These are phyloP conservation scores for Phalaenopsis hybrid DNA, from an alignment of 116 monocot genomes.

Conservation along the genomic window DNA sequence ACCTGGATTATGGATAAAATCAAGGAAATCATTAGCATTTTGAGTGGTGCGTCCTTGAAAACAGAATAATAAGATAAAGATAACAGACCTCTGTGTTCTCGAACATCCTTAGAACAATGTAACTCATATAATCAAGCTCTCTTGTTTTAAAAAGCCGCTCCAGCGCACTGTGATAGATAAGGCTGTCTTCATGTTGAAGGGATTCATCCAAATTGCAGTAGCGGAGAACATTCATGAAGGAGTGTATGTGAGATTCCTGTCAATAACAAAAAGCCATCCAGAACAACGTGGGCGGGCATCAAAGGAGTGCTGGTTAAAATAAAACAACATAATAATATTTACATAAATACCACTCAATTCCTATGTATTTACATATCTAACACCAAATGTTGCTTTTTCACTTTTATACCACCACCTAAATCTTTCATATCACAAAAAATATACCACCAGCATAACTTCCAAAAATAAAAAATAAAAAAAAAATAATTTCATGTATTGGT, in stretches of 20 bases:
- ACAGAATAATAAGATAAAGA: not conserved
- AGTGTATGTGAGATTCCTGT: slow-evolving; percentile 99
- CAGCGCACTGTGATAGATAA: slow-evolving; percentile 59
- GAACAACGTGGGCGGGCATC: not conserved
- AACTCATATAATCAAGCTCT: slow-evolving; percentile 99
- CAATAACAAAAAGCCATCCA: slow-evolving; percentile 2
- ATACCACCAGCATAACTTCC: too few species aligned
- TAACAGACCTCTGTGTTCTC: slow-evolving; percentile 86
- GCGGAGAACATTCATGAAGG: slow-evolving; percentile 94
- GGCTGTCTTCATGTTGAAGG: slow-evolving; percentile 82
- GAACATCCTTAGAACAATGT: slow-evolving; percentile 94
- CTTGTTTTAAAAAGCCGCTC: slow-evolving; percentile 68
- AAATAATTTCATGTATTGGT: too few species aligned
- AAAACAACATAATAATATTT: too few species aligned
- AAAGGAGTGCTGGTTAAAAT: too few species aligned
- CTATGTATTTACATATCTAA: too few species aligned
- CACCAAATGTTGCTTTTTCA: too few species aligned
- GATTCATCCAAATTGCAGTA: slow-evolving; percentile 95
- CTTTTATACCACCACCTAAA: too few species aligned
- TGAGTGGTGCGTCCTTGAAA: not conserved
- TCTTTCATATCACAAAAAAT: too few species aligned
- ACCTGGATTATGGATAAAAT: slow-evolving; percentile 42
- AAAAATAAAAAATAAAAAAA: too few species aligned
- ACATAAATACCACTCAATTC: too few species aligned
- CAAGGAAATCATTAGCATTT: not conserved